Evolutionary conservation across 2,329 filamentous ascomycete genomes (phyloP), one percentile per base, ranked within the genome.

Genomic region (Aureobasidium sp.): DNA sequence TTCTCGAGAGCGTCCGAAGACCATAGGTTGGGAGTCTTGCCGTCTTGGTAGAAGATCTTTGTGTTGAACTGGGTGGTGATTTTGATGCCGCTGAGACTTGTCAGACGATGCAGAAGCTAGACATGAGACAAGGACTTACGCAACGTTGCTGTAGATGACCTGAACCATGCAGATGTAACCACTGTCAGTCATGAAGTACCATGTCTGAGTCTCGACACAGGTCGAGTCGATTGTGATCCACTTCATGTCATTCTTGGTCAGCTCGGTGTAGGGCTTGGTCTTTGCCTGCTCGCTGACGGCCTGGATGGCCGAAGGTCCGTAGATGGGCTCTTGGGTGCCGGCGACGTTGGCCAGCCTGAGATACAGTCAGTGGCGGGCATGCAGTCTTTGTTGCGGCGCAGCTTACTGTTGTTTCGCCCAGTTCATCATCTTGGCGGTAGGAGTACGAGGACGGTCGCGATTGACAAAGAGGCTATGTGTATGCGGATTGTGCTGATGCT

Each of bases 111-210:
- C 54, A 63, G 67, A 39, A 71, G 70, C 13, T n/a, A 14, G 61
- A 65, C 57, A 58, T 7, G 13, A 45, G 34, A 27, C 11, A 5
- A 6, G 37, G 16, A 32, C 87, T 76, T 86, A 97, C 92, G 85
- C 88, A 74, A 99, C 89, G 77, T 96, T 97, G 80, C 90, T 97
- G 81, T 97, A 96, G 74, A 99, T 96, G 76, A 97, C 83, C 81
- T 99, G 94, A 64, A 85, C 85, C 75, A 96, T 84, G 59, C 83
- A 90, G 66, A 92, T 75, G 65, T 87, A 82, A 55, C 94, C 94
- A 63, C 80, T 85, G 65, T 96, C 89, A 61, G 88, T 81, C 76
- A 87, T 87, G 71, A 97, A 78, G 79, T 99, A 99, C 79, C 97
- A 99, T 65, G 84, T 91, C 79, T 97, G 89, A 34, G 91, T 97